These are phyloP conservation scores for Populus tremula DNA, from an alignment of 345 rosid species.

Conservation along the genomic window DNA sequence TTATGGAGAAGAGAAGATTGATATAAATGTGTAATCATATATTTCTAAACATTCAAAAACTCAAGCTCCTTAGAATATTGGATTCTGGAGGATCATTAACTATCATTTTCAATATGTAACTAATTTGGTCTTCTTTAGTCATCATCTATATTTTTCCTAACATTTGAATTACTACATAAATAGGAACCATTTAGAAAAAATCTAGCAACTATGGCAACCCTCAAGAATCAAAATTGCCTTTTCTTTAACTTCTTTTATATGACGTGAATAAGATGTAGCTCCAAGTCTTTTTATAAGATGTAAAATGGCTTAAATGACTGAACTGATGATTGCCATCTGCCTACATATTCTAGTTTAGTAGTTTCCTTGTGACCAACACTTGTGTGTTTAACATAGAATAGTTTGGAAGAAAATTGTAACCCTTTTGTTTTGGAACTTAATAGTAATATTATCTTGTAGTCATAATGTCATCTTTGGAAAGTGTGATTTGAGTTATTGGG, in stretches of 20 bases:
- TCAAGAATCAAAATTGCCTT: no score
- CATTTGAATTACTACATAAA: no score
- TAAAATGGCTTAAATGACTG: background rate
- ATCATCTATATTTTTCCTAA: no score
- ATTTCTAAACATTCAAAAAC: no score
- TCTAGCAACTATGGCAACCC: background rate
- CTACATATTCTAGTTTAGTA: background rate
- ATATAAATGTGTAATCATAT: no score
- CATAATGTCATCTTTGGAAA: background rate
- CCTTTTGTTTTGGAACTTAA: background rate
- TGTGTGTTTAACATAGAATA: background rate
- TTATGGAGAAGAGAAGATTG: no score
- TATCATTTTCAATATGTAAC: background rate
- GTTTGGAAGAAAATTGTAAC: background rate
- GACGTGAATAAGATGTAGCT: background rate
- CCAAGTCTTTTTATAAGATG: background rate
- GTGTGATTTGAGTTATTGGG: background rate
- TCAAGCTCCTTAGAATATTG: no score
- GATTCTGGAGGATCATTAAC: background rate
- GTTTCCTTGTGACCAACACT: background rate
- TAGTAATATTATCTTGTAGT: background rate
- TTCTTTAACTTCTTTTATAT: background rate
- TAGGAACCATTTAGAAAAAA: background rate
- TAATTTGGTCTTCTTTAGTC: background rate
- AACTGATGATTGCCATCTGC: background rate